These are phyloP conservation scores for Xerocomellus chrysenteron DNA, from an alignment of 768 basidiomycete species.

Conservation along the genomic window DNA sequence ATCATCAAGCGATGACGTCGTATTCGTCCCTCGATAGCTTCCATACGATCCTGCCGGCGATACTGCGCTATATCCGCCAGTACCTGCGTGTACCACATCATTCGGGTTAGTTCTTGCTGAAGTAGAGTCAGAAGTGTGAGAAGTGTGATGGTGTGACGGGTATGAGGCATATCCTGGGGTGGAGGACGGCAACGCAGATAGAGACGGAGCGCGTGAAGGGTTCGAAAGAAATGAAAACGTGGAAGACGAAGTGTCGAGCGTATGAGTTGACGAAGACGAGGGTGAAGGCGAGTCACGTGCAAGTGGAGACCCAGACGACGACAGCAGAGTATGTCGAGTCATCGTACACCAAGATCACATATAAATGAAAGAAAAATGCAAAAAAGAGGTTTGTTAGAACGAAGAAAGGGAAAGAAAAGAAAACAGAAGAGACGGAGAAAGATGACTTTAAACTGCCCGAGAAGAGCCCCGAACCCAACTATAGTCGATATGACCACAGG, in stretches of 20 bases:
- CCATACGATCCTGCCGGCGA: constrained; percentile 27
- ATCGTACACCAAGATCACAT: constrained; percentile 1
- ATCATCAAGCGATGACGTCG: constrained; percentile 22
- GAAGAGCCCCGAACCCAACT: neutral
- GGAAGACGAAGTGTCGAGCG: constrained; percentile 4
- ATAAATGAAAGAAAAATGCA: neutral
- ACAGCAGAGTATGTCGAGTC: neutral
- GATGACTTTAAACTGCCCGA: neutral
- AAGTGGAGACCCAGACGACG: neutral
- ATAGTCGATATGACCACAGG: neutral
- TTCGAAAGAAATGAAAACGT: constrained; percentile 2
- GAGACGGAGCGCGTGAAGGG: neutral
- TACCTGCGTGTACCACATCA: constrained; percentile 11
- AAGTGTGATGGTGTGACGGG: neutral
- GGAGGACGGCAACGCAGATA: neutral
- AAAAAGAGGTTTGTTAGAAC: neutral
- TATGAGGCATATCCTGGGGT: neutral
- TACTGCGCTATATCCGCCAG: constrained; percentile 11
- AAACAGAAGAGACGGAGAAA: neutral
- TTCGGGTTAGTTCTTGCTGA: constrained; percentile 11
- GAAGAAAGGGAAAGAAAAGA: neutral
- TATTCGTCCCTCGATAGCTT: constrained; percentile 20
- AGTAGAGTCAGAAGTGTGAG: neutral
- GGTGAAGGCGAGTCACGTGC: neutral
- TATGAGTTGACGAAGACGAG: neutral